A percentile compares a stretch with the other conserved stretches of the same genome.
phyloP scores from a whole-genome alignment of 129 eudicot species.

The Arctium minus region DNA sequence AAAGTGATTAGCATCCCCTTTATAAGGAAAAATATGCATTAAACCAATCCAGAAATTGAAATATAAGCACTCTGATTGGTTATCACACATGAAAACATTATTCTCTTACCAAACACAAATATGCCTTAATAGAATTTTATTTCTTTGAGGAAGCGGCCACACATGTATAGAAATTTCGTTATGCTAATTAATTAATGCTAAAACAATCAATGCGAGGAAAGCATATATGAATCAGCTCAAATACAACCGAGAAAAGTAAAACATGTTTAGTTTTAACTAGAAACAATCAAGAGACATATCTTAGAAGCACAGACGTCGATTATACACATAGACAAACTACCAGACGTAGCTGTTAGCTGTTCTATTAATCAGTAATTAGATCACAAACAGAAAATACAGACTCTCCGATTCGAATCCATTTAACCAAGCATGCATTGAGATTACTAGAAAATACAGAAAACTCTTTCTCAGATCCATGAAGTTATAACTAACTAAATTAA shows the following conservation, averaged over 20 bases:
- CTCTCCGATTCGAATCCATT: neutral
- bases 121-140: neutral
- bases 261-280: neutral
- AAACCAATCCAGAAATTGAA: neutral
- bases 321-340: slow-evolving; percentile 16
- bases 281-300: neutral
- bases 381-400: neutral
- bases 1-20: neutral
- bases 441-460: neutral
- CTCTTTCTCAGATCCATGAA: slow-evolving; percentile 16
- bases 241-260: neutral
- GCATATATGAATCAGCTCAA: neutral
- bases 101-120: neutral
- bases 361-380: neutral
- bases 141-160: neutral
- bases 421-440: slow-evolving; percentile 16
- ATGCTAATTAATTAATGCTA: neutral
- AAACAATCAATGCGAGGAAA: neutral
- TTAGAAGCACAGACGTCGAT: neutral
- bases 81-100: neutral
- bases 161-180: neutral
- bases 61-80: neutral
- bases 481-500: neutral
- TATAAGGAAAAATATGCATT: neutral
- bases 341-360: neutral